Percentiles rank a stretch among this genome's conserved stretches.
Evolutionary conservation across 106 monocot species (phyloP).

Genomic region (Apostasia shenzhenica): DNA sequence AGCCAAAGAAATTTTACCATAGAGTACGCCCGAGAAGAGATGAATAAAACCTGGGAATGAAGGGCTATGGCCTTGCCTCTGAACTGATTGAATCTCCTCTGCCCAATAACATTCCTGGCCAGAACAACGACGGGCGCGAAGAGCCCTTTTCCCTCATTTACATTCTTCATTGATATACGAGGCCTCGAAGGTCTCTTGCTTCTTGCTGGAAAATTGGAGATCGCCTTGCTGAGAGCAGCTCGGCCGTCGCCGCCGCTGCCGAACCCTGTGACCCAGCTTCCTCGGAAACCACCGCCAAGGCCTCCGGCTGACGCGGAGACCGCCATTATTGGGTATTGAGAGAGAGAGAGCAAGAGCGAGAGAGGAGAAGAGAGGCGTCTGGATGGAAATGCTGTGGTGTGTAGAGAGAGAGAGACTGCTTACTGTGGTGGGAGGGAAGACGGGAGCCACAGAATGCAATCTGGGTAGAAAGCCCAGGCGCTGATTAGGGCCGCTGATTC

Average conservation of each 20-base stretch:
- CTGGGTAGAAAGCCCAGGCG: no score
- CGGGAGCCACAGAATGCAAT: no score
- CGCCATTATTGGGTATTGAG: no score
- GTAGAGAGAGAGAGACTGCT: no score
- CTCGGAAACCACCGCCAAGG: slow-evolving; percentile 8
- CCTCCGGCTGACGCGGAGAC: slow-evolving; percentile 6
- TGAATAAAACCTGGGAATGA: slow-evolving; percentile 63
- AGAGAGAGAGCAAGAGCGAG: no score
- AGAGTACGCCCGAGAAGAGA: neutral
- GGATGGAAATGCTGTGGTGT: no score
- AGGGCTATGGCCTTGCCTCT: slow-evolving; percentile 93
- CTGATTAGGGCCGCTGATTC: no score
- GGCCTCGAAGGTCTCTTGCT: slow-evolving; percentile 23
- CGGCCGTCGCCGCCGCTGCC: neutral
- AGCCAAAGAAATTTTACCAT: neutral
- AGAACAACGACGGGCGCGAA: slow-evolving; percentile 76
- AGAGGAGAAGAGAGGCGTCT: no score
- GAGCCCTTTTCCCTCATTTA: slow-evolving; percentile 78
- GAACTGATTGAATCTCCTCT: slow-evolving; percentile 84
- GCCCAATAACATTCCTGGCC: slow-evolving; percentile 60
- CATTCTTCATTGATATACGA: slow-evolving; percentile 57
- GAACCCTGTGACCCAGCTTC: neutral
- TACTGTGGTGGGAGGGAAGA: no score
- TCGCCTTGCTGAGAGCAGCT: neutral
- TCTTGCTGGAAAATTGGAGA: neutral